These are phyloP conservation scores for Trametes polyzona DNA, from an alignment of 1,284 basidiomycete species.

Conservation along the genomic window DNA sequence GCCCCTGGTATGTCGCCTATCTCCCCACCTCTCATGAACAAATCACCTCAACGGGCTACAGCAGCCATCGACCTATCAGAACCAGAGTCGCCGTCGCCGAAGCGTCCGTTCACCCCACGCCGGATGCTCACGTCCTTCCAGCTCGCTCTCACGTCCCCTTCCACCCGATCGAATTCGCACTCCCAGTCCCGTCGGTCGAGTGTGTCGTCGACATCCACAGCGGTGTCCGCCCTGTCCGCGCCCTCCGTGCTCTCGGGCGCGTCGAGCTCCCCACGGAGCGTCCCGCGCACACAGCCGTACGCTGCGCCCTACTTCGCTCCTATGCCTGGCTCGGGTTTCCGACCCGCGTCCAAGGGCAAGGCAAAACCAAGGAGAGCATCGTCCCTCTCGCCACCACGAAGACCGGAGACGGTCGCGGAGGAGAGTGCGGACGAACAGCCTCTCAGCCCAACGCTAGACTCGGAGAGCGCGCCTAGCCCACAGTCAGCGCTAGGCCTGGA, in stretches of 20 bases:
- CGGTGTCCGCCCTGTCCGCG: conserved; percentile 16
- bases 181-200: conserved; percentile 21
- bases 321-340: conserved; percentile 31
- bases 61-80: neutral
- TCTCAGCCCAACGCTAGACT: neutral
- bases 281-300: conserved; percentile 46
- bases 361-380: conserved; percentile 3
- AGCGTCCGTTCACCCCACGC: conserved; percentile 3
- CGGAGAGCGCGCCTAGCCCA: too few relatives aligned
- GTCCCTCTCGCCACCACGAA: conserved; percentile 10
- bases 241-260: conserved; percentile 14
- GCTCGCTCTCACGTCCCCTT: conserved; percentile 3
- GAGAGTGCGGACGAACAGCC: conserved; percentile 15
- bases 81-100: conserved; percentile 6
- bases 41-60: neutral
- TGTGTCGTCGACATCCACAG: conserved; percentile 19
- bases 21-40: neutral
- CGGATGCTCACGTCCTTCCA: conserved; percentile 20
- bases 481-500: neutral
- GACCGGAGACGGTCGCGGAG: conserved; percentile 21
- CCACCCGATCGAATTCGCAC: neutral
- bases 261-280: conserved; percentile 9
- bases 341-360: neutral
- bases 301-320: conserved; percentile 44
- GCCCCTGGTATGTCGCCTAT: conserved; percentile 10